Evolutionary conservation across 768 basidiomycete species (phyloP).

Genomic region (Infundibulicybe gibba): DNA sequence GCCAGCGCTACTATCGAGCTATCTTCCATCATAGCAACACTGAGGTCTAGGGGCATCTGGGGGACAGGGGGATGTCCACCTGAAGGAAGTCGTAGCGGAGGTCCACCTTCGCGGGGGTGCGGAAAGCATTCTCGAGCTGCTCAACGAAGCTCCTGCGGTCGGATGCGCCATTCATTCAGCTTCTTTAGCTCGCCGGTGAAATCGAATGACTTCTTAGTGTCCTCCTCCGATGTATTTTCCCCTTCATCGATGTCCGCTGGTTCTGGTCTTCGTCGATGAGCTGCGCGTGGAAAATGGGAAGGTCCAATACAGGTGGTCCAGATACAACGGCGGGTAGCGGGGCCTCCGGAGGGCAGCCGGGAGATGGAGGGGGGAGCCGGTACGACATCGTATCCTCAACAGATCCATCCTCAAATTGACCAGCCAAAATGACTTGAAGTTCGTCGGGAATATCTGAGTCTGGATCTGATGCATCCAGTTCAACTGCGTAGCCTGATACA

Average conservation of each 20-base stretch:
- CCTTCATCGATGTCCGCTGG: constrained; percentile 37
- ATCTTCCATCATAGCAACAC: background rate
- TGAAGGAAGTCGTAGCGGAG: constrained; percentile 41
- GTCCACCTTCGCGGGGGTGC: constrained; percentile 69
- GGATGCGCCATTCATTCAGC: constrained; percentile 66
- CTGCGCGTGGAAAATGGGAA: constrained; percentile 38
- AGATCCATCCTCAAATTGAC: constrained; percentile 29
- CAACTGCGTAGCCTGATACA: constrained; percentile 39
- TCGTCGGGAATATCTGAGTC: constrained; percentile 85
- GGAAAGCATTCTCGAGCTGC: constrained; percentile 77
- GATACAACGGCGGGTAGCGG: constrained; percentile 28
- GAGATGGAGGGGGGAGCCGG: constrained; percentile 24
- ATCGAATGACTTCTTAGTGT: constrained; percentile 80
- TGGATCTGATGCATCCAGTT: constrained; percentile 53
- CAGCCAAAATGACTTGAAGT: constrained; percentile 56
- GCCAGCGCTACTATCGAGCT: constrained; percentile 10
- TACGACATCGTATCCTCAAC: constrained; percentile 34
- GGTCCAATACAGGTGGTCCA: constrained; percentile 15
- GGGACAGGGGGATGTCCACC: constrained; percentile 53
- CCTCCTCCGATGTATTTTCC: constrained; percentile 44
- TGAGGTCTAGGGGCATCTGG: constrained; percentile 31
- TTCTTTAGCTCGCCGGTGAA: constrained; percentile 76
- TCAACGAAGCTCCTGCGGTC: constrained; percentile 77
- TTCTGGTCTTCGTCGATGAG: constrained; percentile 42
- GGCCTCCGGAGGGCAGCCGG: constrained; percentile 38